Evolutionary conservation across 2,329 filamentous ascomycete species (phyloP).

Genomic region (Akanthomyces muscarius): DNA sequence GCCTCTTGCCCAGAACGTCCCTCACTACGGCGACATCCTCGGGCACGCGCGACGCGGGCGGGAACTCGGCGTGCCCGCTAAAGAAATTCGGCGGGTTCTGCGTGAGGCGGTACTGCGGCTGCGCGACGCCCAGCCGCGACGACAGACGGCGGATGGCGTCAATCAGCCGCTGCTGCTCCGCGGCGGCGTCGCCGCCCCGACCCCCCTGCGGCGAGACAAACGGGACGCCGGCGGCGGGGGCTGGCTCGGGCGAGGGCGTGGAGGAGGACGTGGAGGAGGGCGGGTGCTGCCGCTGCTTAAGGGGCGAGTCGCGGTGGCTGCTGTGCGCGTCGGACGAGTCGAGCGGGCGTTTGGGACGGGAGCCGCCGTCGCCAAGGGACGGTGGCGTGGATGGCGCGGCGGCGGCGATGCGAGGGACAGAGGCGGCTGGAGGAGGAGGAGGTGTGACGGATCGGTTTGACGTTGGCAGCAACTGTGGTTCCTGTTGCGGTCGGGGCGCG

Average conservation of each 20-base stretch:
- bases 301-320: neutral
- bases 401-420: too few relatives aligned
- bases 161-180: constrained; percentile 20
- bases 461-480: neutral
- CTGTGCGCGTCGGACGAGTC: neutral
- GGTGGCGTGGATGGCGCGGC: neutral
- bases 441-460: neutral
- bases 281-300: neutral
- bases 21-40: constrained; percentile 31
- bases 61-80: constrained; percentile 34
- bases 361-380: neutral
- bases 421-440: neutral
- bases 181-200: constrained; percentile 12
- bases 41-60: constrained; percentile 29
- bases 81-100: constrained; percentile 30
- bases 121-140: constrained; percentile 27
- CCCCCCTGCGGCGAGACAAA: constrained; percentile 1
- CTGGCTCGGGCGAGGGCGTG: neutral
- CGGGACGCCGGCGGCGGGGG: neutral
- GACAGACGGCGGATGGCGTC: constrained; percentile 33
- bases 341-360: neutral
- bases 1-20: constrained; percentile 31
- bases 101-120: constrained; percentile 33
- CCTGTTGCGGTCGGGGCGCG: neutral
- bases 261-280: neutral